Evolutionary conservation across 257 asterid species (phyloP).

Genomic region (Apocynum venetum): DNA sequence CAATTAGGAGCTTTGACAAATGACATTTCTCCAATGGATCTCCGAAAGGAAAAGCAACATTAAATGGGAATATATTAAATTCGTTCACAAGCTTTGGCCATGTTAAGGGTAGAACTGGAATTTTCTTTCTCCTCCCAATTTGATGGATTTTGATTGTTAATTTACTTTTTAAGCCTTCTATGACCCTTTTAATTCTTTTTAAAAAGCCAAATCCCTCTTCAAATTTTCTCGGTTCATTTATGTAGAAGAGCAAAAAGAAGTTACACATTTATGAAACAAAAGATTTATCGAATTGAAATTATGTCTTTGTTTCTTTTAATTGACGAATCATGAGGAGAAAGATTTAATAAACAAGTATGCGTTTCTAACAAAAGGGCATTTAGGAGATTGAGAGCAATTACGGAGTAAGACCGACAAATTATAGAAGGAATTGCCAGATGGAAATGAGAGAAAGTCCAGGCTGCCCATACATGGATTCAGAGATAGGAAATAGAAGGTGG

Average conservation of each 20-base stretch:
- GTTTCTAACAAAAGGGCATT: neutral
- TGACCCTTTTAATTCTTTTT: neutral
- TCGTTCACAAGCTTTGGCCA: conserved; percentile 13
- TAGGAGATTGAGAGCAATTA: neutral
- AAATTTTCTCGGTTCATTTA: too few relatives aligned
- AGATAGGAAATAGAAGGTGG: conserved; percentile 25
- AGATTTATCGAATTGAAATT: too few relatives aligned
- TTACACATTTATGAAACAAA: too few relatives aligned
- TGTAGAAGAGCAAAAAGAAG: neutral
- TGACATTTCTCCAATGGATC: conserved; percentile 22
- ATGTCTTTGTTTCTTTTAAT: too few relatives aligned
- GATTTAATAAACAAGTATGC: too few relatives aligned
- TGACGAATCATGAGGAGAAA: too few relatives aligned
- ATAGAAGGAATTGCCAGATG: conserved; percentile 19
- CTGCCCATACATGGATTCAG: conserved; percentile 23
- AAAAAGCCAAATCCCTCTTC: neutral
- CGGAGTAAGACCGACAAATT: conserved; percentile 21
- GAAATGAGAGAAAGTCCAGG: conserved; percentile 27
- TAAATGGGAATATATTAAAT: conserved; percentile 14
- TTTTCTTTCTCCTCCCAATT: neutral
- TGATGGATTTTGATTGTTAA: conserved; percentile 4
- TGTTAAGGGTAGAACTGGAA: conserved; percentile 19
- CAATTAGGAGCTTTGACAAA: neutral
- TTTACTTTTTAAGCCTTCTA: neutral
- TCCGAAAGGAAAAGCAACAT: conserved; percentile 7